phyloP scores from a whole-genome alignment of 2,329 filamentous ascomycete genomes.

The Penicillium glabrum region DNA sequence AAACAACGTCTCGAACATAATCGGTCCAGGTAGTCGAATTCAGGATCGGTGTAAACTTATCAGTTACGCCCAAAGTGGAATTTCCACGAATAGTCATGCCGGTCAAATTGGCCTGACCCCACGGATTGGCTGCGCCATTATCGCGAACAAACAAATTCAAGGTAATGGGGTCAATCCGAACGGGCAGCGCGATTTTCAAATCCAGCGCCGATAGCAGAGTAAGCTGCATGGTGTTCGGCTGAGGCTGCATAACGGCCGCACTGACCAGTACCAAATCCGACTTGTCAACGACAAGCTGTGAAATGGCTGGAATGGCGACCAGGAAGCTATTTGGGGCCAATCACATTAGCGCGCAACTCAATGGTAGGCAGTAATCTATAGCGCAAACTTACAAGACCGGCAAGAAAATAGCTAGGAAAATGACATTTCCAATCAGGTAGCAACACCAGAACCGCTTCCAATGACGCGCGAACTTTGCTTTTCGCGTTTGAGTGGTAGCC shows the following conservation, averaged over 20 bases:
- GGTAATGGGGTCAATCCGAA: conserved; percentile 36
- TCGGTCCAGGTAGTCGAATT: conserved; percentile 29
- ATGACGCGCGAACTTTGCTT: conserved; percentile 33
- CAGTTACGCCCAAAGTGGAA: conserved; percentile 29
- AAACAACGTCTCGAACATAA: conserved; percentile 35
- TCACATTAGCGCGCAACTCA: not conserved
- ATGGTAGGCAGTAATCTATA: not conserved
- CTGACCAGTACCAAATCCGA: conserved; percentile 37
- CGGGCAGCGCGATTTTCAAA: conserved; percentile 36
- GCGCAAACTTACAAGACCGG: conserved; percentile 38
- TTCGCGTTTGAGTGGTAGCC: conserved; percentile 23
- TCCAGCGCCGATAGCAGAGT: conserved; percentile 37
- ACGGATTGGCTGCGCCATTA: conserved; percentile 28
- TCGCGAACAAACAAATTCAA: conserved; percentile 37
- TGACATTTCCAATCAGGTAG: conserved; percentile 34
- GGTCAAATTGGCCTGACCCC: conserved; percentile 24
- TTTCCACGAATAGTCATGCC: conserved; percentile 34
- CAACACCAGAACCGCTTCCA: conserved; percentile 41
- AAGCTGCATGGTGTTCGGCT: conserved; percentile 32
- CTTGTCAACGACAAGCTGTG: conserved; percentile 40
- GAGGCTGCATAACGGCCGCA: conserved; percentile 35
- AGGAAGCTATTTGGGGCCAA: conserved; percentile 32
- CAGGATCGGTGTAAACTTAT: conserved; percentile 25
- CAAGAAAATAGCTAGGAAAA: conserved; percentile 41
- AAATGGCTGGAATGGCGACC: conserved; percentile 41